Evolutionary conservation across 179 eudicot genomes (phyloP).

Genomic region (Drosera spatulata): DNA sequence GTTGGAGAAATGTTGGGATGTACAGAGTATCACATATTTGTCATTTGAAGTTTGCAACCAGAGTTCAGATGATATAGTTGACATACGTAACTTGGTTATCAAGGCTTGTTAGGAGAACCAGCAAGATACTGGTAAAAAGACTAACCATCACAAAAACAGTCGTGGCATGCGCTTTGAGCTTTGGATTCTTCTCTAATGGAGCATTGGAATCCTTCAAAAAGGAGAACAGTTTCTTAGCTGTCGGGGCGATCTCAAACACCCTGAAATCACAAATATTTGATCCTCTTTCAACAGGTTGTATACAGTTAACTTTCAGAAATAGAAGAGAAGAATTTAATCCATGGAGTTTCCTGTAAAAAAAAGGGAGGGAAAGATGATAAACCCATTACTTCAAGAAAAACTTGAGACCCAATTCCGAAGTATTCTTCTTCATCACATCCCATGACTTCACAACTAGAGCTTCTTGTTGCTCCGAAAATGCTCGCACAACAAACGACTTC

Average conservation of each 20-base stretch:
- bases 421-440: slow-evolving; percentile 67
- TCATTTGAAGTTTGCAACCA: too few relatives aligned
- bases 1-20: background rate
- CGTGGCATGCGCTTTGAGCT: slow-evolving; percentile 73
- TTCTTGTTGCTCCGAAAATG: slow-evolving; percentile 70
- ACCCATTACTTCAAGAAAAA: slow-evolving; percentile 52
- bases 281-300: background rate
- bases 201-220: slow-evolving; percentile 58
- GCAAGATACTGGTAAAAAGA: background rate
- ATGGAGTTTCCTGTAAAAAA: background rate
- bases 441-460: slow-evolving; percentile 77
- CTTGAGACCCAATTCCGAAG: slow-evolving; percentile 60
- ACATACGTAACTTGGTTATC: too few relatives aligned
- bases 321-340: background rate
- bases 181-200: slow-evolving; percentile 55
- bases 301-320: background rate
- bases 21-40: too few relatives aligned
- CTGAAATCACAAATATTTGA: slow-evolving; percentile 16
- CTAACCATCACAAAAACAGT: slow-evolving; percentile 76
- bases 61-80: too few relatives aligned
- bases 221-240: slow-evolving; percentile 72
- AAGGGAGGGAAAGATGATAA: background rate
- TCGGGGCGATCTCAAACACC: slow-evolving; percentile 90
- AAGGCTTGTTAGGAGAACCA: too few relatives aligned
- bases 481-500: slow-evolving; percentile 15